Evolutionary conservation across 768 basidiomycete genomes (phyloP).

Genomic region (Leccinum subgranulosum): DNA sequence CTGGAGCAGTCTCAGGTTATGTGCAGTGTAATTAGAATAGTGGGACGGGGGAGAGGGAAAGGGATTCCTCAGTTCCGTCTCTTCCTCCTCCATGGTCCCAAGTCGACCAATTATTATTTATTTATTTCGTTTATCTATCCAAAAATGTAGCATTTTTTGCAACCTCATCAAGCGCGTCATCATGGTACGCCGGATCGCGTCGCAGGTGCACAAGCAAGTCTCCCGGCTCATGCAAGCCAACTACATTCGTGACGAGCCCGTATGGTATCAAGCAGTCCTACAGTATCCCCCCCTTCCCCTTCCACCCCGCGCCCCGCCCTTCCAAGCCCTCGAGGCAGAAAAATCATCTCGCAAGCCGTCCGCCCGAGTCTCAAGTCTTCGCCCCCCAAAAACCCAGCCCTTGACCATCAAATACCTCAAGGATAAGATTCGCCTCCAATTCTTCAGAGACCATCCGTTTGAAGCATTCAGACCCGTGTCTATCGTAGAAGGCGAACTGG

Average conservation of each 20-base stretch:
- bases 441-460: slow-evolving; percentile 95
- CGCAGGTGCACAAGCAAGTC: slow-evolving; percentile 86
- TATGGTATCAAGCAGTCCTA: slow-evolving; percentile 83
- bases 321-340: slow-evolving; percentile 44
- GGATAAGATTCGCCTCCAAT: slow-evolving; percentile 83
- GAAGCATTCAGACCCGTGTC: slow-evolving; percentile 83
- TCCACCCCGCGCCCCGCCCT: slow-evolving; percentile 68
- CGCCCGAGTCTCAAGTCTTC: slow-evolving; percentile 18
- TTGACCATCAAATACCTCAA: slow-evolving; percentile 72
- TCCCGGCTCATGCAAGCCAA: slow-evolving; percentile 72
- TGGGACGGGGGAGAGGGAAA: slow-evolving; percentile 89
- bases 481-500: slow-evolving; percentile 65
- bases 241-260: slow-evolving; percentile 62
- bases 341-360: slow-evolving; percentile 22
- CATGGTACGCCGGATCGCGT: slow-evolving; percentile 80
- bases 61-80: slow-evolving; percentile 76
- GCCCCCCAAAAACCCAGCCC: slow-evolving; percentile 44
- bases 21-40: slow-evolving; percentile 71
- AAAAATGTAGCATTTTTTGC: not conserved
- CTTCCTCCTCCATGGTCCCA: slow-evolving; percentile 49
- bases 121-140: not conserved
- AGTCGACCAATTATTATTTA: not conserved
- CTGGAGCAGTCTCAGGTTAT: slow-evolving; percentile 67
- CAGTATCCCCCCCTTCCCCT: slow-evolving; percentile 86
- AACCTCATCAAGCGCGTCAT: not conserved